These are phyloP conservation scores for Phaseolus lunatus DNA, from an alignment of 306 rosid genomes.

Conservation along the genomic window DNA sequence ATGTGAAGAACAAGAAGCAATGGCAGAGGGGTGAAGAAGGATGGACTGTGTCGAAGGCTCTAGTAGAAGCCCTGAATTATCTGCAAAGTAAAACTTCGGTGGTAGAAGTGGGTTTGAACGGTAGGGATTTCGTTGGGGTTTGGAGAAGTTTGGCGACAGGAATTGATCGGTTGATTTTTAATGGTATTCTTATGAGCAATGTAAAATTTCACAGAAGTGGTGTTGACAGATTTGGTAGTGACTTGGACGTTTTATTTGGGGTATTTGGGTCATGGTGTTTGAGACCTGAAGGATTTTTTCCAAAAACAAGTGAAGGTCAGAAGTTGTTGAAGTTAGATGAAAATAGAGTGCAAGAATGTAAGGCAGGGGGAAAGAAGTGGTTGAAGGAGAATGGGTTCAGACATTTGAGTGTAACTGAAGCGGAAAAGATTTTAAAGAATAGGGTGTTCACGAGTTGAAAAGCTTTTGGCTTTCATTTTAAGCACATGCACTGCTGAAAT, in stretches of 20 bases:
- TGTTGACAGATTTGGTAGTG: conserved; percentile 70
- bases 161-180: conserved; percentile 68
- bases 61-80: conserved; percentile 78
- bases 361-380: conserved; percentile 70
- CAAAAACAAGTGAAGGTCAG: conserved; percentile 73
- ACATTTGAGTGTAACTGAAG: conserved; percentile 65
- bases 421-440: conserved; percentile 71
- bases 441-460: conserved; percentile 60
- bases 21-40: conserved; percentile 87
- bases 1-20: conserved; percentile 81
- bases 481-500: conserved; percentile 27
- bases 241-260: conserved; percentile 81
- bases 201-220: conserved; percentile 72
- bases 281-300: conserved; percentile 91
- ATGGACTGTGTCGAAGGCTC: conserved; percentile 76
- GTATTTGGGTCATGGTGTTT: conserved; percentile 84
- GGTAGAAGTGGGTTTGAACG: conserved; percentile 70
- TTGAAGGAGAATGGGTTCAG: conserved; percentile 69
- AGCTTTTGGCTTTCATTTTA: conserved; percentile 41
- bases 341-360: conserved; percentile 55
- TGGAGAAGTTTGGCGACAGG: conserved; percentile 94
- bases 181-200: conserved; percentile 64
- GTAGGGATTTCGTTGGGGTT: conserved; percentile 71
- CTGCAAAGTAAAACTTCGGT: conserved; percentile 68
- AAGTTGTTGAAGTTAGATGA: conserved; percentile 73